A percentile compares a stretch with the other conserved stretches of the same genome.
These are phyloP conservation scores for Glycine tomentella DNA, from an alignment of 306 rosid genomes.

Conservation along the genomic window DNA sequence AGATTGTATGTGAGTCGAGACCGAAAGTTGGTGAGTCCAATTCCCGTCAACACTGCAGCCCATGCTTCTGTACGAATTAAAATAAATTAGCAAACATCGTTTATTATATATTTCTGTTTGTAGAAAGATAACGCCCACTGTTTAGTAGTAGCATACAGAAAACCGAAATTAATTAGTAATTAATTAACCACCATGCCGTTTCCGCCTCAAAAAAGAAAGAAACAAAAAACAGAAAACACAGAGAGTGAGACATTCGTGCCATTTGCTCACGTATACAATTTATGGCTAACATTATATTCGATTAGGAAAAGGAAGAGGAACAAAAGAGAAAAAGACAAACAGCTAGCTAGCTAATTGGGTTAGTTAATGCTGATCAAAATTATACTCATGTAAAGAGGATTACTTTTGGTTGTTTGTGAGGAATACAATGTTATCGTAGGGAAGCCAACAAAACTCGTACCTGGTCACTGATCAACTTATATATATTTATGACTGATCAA, in stretches of 20 bases:
- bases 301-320: not conserved
- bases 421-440: not conserved
- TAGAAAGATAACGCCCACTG: slow-evolving; percentile 5
- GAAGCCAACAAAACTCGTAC: slow-evolving; percentile 5
- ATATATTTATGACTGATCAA: too few species aligned
- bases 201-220: too few species aligned
- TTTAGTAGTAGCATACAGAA: slow-evolving; percentile 24
- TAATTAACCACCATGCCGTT: too few species aligned
- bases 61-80: slow-evolving; percentile 29
- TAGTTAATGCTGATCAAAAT: not conserved
- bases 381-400: not conserved
- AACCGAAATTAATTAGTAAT: not conserved
- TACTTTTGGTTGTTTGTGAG: not conserved
- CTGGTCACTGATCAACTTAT: not conserved
- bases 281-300: too few species aligned
- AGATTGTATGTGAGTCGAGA: slow-evolving; percentile 41
- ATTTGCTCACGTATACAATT: too few species aligned
- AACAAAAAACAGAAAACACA: not conserved
- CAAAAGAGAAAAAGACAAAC: slow-evolving; percentile 11
- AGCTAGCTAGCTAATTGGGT: not conserved
- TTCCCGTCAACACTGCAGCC: slow-evolving; percentile 38
- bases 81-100: not conserved
- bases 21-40: slow-evolving; percentile 48
- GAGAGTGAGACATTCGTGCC: not conserved
- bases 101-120: not conserved